These are phyloP conservation scores for Larix kaempferi DNA, from an alignment of 75 land plant species.

Conservation along the genomic window DNA sequence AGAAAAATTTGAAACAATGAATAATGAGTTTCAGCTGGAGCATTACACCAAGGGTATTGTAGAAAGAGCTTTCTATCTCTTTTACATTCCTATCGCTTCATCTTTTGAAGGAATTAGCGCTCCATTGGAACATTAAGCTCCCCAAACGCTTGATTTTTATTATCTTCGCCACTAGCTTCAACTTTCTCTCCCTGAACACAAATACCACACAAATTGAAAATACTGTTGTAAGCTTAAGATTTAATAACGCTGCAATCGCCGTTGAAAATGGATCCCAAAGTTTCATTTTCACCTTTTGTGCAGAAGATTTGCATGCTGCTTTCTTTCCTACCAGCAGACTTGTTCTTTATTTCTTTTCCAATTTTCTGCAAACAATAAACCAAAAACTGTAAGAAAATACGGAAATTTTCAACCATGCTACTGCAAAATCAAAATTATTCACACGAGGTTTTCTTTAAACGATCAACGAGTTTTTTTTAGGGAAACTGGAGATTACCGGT, in stretches of 20 bases:
- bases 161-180: neutral
- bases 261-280: neutral
- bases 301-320: neutral
- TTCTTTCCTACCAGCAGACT: neutral
- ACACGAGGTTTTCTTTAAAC: neutral
- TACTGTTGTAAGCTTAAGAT: neutral
- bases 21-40: no score
- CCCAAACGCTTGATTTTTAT: neutral
- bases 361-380: neutral
- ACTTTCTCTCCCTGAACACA: neutral
- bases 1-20: no score
- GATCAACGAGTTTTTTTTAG: neutral
- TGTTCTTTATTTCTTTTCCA: neutral
- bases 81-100: neutral
- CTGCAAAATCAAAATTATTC: neutral
- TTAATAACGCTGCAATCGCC: neutral
- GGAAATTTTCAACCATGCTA: neutral
- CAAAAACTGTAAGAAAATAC: neutral
- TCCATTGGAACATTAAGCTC: neutral
- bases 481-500: constrained; percentile 12
- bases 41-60: no score
- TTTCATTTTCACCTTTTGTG: neutral
- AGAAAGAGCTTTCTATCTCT: neutral
- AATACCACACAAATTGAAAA: neutral
- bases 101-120: constrained; percentile 3